Evolutionary conservation across 192 early-diverging fungal genomes (phyloP).

Genomic region (Lunasporangiospora selenospora): DNA sequence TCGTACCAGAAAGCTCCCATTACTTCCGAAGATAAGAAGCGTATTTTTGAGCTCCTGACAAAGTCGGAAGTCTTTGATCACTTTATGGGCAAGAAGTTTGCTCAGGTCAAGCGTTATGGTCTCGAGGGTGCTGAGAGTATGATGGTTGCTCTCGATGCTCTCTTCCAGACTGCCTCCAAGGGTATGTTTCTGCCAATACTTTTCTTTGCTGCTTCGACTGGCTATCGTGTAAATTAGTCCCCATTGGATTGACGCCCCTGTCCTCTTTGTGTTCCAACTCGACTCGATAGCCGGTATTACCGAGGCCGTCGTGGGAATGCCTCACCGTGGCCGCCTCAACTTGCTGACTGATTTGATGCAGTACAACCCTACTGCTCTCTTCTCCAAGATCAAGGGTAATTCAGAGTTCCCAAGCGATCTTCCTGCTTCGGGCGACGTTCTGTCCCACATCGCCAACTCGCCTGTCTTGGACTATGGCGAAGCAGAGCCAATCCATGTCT

Average conservation of each 20-base stretch:
- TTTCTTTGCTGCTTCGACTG: not conserved
- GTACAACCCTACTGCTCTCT: constrained; percentile 81
- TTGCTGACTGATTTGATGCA: constrained; percentile 88
- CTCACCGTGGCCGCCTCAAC: constrained; percentile 96
- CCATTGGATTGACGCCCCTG: not conserved
- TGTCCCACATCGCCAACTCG: constrained; percentile 85
- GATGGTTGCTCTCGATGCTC: constrained; percentile 88
- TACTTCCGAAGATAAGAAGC: constrained; percentile 67
- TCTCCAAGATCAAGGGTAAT: constrained; percentile 95
- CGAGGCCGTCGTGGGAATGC: constrained; percentile 95
- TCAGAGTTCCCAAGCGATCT: constrained; percentile 83
- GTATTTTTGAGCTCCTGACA: constrained; percentile 78
- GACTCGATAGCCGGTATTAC: constrained; percentile 68
- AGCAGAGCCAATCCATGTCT: constrained; percentile 74
- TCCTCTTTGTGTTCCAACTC: not conserved
- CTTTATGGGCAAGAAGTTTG: constrained; percentile 98
- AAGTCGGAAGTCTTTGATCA: constrained; percentile 94
- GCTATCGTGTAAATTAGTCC: constrained; percentile 8
- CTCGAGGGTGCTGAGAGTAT: constrained; percentile 97
- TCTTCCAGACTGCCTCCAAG: constrained; percentile 78
- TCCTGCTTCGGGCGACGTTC: constrained; percentile 89
- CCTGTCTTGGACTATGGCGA: constrained; percentile 78
- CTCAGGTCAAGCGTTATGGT: constrained; percentile 95
- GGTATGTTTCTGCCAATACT: constrained; percentile 23
- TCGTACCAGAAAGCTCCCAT: constrained; percentile 66